Conservation (phyloP, 495 filamentous ascomycete genomes). For the Xylaria curta region DNA sequence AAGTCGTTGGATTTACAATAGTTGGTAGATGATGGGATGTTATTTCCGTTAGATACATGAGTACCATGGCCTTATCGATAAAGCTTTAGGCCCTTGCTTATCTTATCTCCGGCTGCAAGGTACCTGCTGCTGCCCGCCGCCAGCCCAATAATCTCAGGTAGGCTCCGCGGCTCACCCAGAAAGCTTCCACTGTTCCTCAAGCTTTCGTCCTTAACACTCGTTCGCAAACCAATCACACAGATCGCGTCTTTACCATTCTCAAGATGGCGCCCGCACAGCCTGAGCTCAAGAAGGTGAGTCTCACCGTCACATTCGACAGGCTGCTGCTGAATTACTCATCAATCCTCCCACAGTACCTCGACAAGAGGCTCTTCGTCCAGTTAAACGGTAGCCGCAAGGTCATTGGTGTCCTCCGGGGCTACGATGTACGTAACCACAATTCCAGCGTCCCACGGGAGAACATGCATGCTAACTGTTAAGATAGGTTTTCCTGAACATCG, state of each 20-base stretch:
- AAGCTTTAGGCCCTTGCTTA: constrained; percentile 4
- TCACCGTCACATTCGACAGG: neutral
- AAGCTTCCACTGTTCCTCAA: constrained; percentile 18
- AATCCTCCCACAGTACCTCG: constrained; percentile 78
- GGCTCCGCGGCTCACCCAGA: constrained; percentile 3
- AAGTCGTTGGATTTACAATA: neutral
- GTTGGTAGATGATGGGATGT: neutral
- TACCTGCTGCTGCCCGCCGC: neutral
- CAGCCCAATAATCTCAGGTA: constrained; percentile 11
- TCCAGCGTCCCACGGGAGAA: neutral
- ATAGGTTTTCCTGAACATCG: constrained; percentile 98
- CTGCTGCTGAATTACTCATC: constrained; percentile 23
- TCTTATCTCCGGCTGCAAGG: constrained; percentile 20
- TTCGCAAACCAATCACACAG: constrained; percentile 14
- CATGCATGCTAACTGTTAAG: constrained; percentile 11
- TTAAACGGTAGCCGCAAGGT: constrained; percentile 98
- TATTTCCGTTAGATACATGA: neutral
- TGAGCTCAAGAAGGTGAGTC: constrained; percentile 91
- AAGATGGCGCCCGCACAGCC: constrained; percentile 99
- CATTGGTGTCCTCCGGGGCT: constrained; percentile 90
- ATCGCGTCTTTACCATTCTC: constrained; percentile 30
- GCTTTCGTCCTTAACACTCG: constrained; percentile 11
- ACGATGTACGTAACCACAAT: constrained; percentile 72
- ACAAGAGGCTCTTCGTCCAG: constrained; percentile 97
- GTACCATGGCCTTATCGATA: constrained; percentile 17